Percentiles rank a stretch among this genome's conserved stretches.
Conservation (phyloP, 2,329 filamentous ascomycete genomes). For the Purpureocillium lavendulum region DNA sequence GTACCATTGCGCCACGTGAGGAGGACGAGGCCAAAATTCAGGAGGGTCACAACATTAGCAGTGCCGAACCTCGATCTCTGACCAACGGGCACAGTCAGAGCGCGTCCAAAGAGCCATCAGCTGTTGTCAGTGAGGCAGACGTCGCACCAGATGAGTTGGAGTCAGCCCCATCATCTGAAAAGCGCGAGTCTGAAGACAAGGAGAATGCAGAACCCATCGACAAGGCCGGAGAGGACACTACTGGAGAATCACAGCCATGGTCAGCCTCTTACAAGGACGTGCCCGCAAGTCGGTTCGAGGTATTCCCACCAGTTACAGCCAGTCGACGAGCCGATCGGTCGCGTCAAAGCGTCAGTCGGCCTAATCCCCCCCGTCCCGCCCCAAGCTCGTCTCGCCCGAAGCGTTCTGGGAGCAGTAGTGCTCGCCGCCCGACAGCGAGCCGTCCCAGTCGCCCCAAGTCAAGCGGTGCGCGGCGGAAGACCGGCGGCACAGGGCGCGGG, state of each 20-base stretch:
- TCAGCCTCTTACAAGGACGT: constrained; percentile 44
- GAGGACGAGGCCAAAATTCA: constrained; percentile 48
- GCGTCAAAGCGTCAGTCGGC: constrained; percentile 31
- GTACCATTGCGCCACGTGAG: constrained; percentile 80
- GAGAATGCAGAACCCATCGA: constrained; percentile 17
- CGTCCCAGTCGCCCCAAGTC: constrained; percentile 22
- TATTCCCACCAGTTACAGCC: constrained; percentile 59
- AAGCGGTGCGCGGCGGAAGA: constrained; percentile 39
- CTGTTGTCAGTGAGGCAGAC: constrained; percentile 3
- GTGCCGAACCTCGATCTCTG: constrained; percentile 10
- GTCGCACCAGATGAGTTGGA: constrained; percentile 10
- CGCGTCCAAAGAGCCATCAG: background rate
- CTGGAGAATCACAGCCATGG: constrained; percentile 30
- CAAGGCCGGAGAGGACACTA: constrained; percentile 17
- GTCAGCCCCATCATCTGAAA: constrained; percentile 22
- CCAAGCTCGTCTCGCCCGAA: constrained; percentile 29
- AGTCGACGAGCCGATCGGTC: constrained; percentile 39
- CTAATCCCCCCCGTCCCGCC: constrained; percentile 24
- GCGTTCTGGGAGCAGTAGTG: constrained; percentile 24
- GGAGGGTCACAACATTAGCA: constrained; percentile 17
- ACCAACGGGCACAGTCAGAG: constrained; percentile 14
- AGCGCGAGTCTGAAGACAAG: constrained; percentile 21
- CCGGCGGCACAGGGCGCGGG: constrained; percentile 55
- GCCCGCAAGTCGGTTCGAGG: constrained; percentile 64
- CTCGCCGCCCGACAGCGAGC: constrained; percentile 21